A percentile compares a stretch with the other conserved stretches of the same genome.
These are phyloP conservation scores for Vinca major DNA, from an alignment of 305 asterid genomes.

Conservation along the genomic window DNA sequence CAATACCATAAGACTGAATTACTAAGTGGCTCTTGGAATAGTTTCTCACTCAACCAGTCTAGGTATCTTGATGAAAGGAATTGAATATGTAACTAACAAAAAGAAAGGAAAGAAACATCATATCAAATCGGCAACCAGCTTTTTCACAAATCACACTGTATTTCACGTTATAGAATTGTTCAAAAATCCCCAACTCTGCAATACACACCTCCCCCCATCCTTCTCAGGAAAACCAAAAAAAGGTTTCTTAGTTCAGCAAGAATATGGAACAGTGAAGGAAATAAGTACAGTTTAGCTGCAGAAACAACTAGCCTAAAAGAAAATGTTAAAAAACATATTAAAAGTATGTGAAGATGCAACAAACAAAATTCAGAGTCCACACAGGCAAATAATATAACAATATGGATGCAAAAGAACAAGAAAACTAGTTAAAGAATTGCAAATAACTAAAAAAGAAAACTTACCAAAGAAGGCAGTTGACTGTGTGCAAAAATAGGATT, in stretches of 20 bases:
- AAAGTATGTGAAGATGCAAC: background rate
- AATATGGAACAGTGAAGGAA: background rate
- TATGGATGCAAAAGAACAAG: background rate
- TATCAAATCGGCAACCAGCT: background rate
- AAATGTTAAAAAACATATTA: background rate
- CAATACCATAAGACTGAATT: background rate
- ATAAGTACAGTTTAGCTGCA: background rate
- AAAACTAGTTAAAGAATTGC: background rate
- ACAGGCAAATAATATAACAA: background rate
- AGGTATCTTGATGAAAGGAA: background rate
- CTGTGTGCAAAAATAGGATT: slow-evolving; percentile 92
- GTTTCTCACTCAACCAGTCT: background rate
- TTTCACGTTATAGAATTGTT: background rate
- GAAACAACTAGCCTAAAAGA: background rate
- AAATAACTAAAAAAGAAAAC: slow-evolving; percentile 20
- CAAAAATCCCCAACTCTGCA: background rate
- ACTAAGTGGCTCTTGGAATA: background rate
- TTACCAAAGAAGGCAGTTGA: slow-evolving; percentile 88
- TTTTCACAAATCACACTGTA: background rate
- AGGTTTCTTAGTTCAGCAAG: background rate
- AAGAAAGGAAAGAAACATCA: background rate
- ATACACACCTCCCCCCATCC: background rate
- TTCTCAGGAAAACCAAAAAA: background rate
- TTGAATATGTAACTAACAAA: background rate
- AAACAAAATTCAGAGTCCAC: background rate